Conservation (phyloP, 805 yeast species). For the Yamadazyma takamatsuzukensis region DNA sequence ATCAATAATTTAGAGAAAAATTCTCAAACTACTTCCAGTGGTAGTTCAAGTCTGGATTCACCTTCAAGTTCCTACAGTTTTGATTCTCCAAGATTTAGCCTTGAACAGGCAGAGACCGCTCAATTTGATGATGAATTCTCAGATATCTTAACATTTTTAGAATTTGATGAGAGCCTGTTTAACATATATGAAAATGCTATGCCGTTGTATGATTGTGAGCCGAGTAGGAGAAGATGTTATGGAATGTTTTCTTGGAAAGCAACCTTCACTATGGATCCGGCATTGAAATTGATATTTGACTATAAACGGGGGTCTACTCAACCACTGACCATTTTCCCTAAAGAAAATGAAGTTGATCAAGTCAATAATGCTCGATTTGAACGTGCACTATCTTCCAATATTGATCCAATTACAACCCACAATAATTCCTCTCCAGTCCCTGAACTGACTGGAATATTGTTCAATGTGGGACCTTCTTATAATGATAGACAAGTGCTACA, state of each 20-base stretch:
- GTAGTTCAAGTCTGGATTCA: too few relatives aligned
- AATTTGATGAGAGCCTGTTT: too few relatives aligned
- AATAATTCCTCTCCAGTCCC: too few relatives aligned
- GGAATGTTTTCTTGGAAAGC: slow-evolving; percentile 10
- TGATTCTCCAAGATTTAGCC: too few relatives aligned
- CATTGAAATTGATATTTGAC: slow-evolving; percentile 5
- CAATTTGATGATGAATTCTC: too few relatives aligned
- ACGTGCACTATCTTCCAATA: too few relatives aligned
- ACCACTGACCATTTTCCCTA: not conserved
- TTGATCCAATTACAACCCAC: too few relatives aligned
- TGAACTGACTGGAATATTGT: slow-evolving; percentile 1
- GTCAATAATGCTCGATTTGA: slow-evolving; percentile 2
- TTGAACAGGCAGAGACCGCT: too few relatives aligned
- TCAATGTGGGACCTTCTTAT: slow-evolving; percentile 3
- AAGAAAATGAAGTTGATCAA: not conserved
- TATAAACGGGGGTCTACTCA: too few relatives aligned
- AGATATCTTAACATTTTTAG: too few relatives aligned
- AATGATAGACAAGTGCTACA: not conserved
- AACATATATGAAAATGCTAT: slow-evolving; percentile 1
- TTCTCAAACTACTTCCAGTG: too few relatives aligned
- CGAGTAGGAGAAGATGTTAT: slow-evolving; percentile 4
- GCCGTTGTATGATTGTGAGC: slow-evolving; percentile 4
- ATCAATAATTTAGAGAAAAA: slow-evolving; percentile 6
- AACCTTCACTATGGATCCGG: slow-evolving; percentile 4
- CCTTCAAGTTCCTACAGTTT: too few relatives aligned